These are phyloP conservation scores for Scedosporium aurantiacum DNA, from an alignment of 2,329 filamentous ascomycete species.

Conservation along the genomic window DNA sequence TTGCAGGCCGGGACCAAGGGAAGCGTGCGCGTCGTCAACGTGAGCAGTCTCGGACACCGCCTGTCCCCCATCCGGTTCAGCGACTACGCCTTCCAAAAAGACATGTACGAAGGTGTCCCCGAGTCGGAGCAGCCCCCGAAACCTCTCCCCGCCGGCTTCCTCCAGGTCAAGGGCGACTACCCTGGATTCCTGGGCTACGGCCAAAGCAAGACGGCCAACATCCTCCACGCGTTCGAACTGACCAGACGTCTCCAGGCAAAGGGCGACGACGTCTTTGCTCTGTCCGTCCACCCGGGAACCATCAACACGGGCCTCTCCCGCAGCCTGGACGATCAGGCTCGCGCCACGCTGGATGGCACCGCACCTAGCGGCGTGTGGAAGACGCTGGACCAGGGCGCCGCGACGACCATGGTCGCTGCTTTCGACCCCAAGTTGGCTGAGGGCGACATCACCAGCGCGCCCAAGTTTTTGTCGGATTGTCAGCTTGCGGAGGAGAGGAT, in stretches of 20 bases:
- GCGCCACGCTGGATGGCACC: neutral
- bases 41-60: slow-evolving; percentile 23
- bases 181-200: slow-evolving; percentile 15
- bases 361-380: neutral
- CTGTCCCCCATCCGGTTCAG: slow-evolving; percentile 20
- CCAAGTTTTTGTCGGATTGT: slow-evolving; percentile 11
- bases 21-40: slow-evolving; percentile 26
- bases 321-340: neutral
- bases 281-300: slow-evolving; percentile 12
- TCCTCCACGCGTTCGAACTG: slow-evolving; percentile 13
- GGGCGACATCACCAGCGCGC: neutral
- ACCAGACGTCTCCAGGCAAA: slow-evolving; percentile 5
- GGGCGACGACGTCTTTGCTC: slow-evolving; percentile 4
- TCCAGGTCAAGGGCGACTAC: slow-evolving; percentile 12
- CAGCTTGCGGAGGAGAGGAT: slow-evolving; percentile 5
- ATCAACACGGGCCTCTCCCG: slow-evolving; percentile 1
- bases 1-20: neutral
- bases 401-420: slow-evolving; percentile 12
- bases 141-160: neutral
- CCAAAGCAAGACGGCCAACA: slow-evolving; percentile 19
- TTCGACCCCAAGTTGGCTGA: slow-evolving; percentile 11
- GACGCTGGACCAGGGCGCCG: slow-evolving; percentile 9
- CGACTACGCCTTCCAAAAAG: slow-evolving; percentile 18
- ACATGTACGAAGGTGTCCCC: slow-evolving; percentile 10
- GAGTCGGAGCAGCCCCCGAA: neutral